These are phyloP conservation scores for Lachnellula occidentalis DNA, from an alignment of 2,329 filamentous ascomycete genomes.

Conservation along the genomic window DNA sequence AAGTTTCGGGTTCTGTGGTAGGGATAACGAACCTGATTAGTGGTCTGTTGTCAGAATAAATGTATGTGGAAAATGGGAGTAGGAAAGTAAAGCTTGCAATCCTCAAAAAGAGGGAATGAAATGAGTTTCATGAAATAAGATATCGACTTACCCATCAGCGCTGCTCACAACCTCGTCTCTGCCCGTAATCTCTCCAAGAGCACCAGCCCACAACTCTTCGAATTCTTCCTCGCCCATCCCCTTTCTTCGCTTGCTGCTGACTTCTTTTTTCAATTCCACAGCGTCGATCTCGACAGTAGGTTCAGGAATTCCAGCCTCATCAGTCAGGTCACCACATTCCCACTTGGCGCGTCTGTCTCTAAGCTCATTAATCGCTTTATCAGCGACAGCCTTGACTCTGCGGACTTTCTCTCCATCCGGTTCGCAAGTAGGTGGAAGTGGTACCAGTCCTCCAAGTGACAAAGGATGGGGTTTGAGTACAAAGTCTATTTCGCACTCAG, in stretches of 20 bases:
- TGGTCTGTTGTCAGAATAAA: constrained; percentile 52
- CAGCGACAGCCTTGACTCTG: constrained; percentile 78
- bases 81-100: constrained; percentile 7
- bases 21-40: constrained; percentile 80
- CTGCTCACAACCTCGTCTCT: constrained; percentile 55
- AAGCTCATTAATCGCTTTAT: constrained; percentile 81
- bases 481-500: constrained; percentile 81
- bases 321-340: constrained; percentile 73
- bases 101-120: no score
- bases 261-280: constrained; percentile 68
- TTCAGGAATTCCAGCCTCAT: constrained; percentile 54
- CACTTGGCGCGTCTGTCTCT: constrained; percentile 80
- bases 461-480: constrained; percentile 80
- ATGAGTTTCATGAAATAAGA: no score
- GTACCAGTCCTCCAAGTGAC: constrained; percentile 72
- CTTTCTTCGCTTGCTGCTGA: constrained; percentile 72
- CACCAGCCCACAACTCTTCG: constrained; percentile 76
- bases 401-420: constrained; percentile 89
- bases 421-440: constrained; percentile 86
- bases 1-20: constrained; percentile 65
- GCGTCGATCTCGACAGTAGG: constrained; percentile 59
- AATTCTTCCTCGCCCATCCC: constrained; percentile 85
- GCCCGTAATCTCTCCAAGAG: constrained; percentile 64
- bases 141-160: constrained; percentile 45
- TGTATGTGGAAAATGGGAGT: constrained; percentile 31